Evolutionary conservation across 805 yeast species (phyloP).

Genomic region (Kodamaea leandrae): DNA sequence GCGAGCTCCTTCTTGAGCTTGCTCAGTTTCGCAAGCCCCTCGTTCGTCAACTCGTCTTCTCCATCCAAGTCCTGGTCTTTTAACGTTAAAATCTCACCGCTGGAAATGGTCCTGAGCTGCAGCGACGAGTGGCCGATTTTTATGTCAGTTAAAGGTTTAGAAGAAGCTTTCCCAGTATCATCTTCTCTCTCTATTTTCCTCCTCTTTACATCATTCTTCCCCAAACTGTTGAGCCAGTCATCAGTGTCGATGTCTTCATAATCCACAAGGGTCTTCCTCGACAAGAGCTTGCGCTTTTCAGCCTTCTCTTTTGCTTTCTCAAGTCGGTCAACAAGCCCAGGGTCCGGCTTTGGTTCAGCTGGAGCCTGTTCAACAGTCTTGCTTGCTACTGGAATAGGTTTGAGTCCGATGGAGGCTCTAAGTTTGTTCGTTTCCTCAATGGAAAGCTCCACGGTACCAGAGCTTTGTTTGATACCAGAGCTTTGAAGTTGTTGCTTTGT

Average conservation of each 20-base stretch:
- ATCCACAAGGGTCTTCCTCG: conserved; percentile 23
- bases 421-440: conserved; percentile 42
- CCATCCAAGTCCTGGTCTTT: conserved; percentile 45
- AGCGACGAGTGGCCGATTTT: conserved; percentile 45
- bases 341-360: background rate
- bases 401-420: conserved; percentile 37
- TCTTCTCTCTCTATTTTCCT: conserved; percentile 1
- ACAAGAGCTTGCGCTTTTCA: conserved; percentile 17
- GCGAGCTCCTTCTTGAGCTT: conserved; percentile 30
- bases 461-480: background rate
- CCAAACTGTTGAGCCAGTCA: conserved; percentile 40
- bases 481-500: background rate
- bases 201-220: conserved; percentile 20
- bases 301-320: conserved; percentile 4
- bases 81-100: conserved; percentile 55
- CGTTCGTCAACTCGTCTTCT: conserved; percentile 37
- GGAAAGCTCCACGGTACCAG: background rate
- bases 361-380: background rate
- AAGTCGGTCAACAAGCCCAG: background rate
- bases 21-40: conserved; percentile 22
- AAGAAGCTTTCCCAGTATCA: background rate
- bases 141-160: conserved; percentile 1
- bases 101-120: conserved; percentile 38
- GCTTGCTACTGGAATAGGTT: conserved; percentile 28
- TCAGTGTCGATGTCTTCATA: conserved; percentile 33